phyloP scores from a whole-genome alignment of 805 yeast genomes.

The Nakazawaea peltata region DNA sequence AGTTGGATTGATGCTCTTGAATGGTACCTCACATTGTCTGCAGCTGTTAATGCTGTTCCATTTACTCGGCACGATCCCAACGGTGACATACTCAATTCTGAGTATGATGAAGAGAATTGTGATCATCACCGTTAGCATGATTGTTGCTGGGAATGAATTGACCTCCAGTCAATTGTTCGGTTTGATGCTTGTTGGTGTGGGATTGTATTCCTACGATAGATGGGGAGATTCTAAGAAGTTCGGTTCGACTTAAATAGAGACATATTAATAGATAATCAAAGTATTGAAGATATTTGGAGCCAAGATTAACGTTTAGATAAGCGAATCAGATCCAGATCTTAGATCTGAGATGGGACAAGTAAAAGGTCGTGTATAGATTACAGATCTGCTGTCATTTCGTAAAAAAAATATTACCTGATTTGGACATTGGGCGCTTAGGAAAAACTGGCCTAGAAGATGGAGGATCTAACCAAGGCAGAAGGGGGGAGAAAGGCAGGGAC shows the following conservation, averaged over 20 bases:
- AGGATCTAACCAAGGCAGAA: too few species aligned
- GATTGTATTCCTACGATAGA: constrained; percentile 55
- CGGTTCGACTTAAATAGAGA: constrained; percentile 2
- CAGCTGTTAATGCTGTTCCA: constrained; percentile 81
- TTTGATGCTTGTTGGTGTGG: constrained; percentile 40
- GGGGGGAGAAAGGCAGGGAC: too few species aligned
- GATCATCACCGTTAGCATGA: constrained; percentile 69
- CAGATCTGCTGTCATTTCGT: too few species aligned
- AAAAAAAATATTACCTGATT: too few species aligned
- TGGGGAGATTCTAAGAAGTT: constrained; percentile 29
- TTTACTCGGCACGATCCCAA: constrained; percentile 71
- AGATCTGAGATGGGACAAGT: too few species aligned
- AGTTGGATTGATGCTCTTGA: constrained; percentile 45
- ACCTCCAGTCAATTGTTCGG: constrained; percentile 42
- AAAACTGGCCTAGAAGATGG: too few species aligned
- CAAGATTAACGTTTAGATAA: too few species aligned
- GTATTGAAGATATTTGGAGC: too few species aligned
- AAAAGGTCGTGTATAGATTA: too few species aligned
- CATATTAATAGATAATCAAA: too few species aligned
- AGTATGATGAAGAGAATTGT: constrained; percentile 85
- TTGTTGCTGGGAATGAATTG: constrained; percentile 46
- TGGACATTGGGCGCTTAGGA: too few species aligned
- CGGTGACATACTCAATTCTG: constrained; percentile 82
- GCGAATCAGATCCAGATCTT: too few species aligned
- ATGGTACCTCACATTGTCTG: constrained; percentile 70